phyloP scores from a whole-genome alignment of 768 basidiomycete genomes.

The Calocybe gangraenosa region DNA sequence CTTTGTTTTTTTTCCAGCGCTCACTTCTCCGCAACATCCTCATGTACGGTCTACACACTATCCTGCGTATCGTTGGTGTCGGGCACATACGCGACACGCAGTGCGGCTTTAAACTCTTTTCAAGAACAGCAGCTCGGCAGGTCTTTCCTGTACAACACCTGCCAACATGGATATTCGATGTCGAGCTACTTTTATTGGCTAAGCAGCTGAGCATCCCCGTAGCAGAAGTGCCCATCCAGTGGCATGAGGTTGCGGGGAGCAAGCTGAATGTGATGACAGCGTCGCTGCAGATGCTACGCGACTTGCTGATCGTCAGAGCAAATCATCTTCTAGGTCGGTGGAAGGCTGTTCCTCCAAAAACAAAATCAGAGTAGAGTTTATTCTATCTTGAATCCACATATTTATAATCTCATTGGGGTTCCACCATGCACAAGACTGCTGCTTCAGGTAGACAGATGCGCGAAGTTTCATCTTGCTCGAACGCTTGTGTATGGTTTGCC shows the following conservation, averaged over 20 bases:
- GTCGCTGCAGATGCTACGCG: constrained; percentile 85
- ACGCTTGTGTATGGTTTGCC: too few species aligned
- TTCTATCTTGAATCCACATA: not conserved
- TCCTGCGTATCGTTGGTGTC: constrained; percentile 85
- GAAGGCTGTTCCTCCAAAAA: constrained; percentile 31
- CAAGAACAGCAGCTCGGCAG: constrained; percentile 71
- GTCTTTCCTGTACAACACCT: constrained; percentile 89
- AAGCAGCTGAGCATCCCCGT: constrained; percentile 77
- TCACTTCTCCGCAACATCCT: constrained; percentile 85
- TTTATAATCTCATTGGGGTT: not conserved
- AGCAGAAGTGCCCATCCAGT: constrained; percentile 81
- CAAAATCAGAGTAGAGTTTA: constrained; percentile 15
- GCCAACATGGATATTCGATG: constrained; percentile 94
- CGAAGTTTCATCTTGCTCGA: too few species aligned
- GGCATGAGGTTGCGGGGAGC: constrained; percentile 93
- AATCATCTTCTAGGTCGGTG: constrained; percentile 82
- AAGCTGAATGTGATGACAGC: constrained; percentile 86
- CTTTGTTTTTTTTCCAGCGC: constrained; percentile 45
- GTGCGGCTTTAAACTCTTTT: constrained; percentile 96
- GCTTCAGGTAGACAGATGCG: too few species aligned
- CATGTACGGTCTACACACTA: constrained; percentile 91
- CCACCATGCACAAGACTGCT: too few species aligned
- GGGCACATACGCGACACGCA: constrained; percentile 92
- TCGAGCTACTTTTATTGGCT: constrained; percentile 85
- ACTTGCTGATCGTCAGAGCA: constrained; percentile 77